Base-by-base conservation (phyloP, 2,329 filamentous ascomycete species). In the Trichophyton rubrum region DNA sequence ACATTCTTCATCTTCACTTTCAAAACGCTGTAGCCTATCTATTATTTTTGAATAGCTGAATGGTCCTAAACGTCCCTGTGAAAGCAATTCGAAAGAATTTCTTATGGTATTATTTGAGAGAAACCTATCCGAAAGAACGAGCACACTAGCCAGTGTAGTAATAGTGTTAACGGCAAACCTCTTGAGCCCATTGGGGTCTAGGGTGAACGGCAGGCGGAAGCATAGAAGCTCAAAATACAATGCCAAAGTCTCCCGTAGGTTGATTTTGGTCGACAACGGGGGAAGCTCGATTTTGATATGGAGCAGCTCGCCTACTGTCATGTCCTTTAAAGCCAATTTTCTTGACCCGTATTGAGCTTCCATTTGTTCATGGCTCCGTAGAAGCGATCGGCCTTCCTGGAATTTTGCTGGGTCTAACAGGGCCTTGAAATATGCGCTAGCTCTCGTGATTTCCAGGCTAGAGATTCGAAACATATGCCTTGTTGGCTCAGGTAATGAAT, bases 381-480 rank as follows among this genome's bases (percentile, higher is more conserved):
- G 64, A 61, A 77, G 66, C 3, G 66, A 56, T 56, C 68, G 68
- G 4, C 75, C 74, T 62, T 77, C 75, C 1, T 67, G 68, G 59
- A 77, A 77, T 59, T 77, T 77, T 13, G 69, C 65, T 1, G 73
- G 71, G 40, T 77, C 74, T 15, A 77, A 64, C 11, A 77, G 65
- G 20, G 68, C 72, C 20, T 68, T 62, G 58, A 77, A 77, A 49
- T 77, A 77, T 3, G 69, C 68, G 56, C 73, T 76, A 5, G 70
- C 69, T 20, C 62, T 55, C 22, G 64, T 69, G 13, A 77, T 65
- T 41, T 64, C 63, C 3, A 67, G 61, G 56, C 69, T 74, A 43
- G 67, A 69, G 9, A 75, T 70, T 59, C 68, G 68, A 68, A 74
- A 75, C 24, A 65, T 64, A 61, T 67, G 62, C 15, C 33, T 63